Base-by-base conservation (phyloP, 441 rosid genomes). In the Sinapis alba region DNA sequence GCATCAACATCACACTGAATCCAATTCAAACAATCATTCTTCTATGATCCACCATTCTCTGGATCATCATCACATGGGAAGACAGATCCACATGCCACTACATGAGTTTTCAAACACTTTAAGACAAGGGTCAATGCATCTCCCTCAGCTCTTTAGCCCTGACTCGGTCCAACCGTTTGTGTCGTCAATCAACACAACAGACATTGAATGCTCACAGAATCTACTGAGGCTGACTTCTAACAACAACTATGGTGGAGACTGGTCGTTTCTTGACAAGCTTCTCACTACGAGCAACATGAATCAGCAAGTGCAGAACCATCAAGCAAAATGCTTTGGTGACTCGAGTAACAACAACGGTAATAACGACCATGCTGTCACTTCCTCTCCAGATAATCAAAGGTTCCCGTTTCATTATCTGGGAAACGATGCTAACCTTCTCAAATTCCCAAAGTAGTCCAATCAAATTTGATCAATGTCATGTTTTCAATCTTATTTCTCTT, bases 361-460 rank as follows among this genome's bases (percentile, higher is more conserved):
- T 62, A 64, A 71, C 8, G 65, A 72, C 5, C 65, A 65, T 36
- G 68, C 58, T 67, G 65, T 58, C 36, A 72, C 77, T 63, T 50
- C 21, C 1, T 47, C 67, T 65, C 12, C 73, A 68, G 79, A 62
- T 59, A 71, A 76, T 34, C 66, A 76, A 32, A 76, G 79, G 65
- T 80, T 80, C 79, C 83, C 83, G 4, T 75, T 80, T 76, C 83
- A 80, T 7, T 80, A 76, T 73, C 51, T 80, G 53, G 83, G 80
- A 32, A 75, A 72, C 51, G 77, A 80, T 43, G 68, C 77, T 54
- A 76, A 72, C 62, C 76, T 76, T 61, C 77, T 68, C 78, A 80
- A 80, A 64, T 80, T 79, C 69, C 66, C 80, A 28, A 80, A 76
- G 71, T 76, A 80, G 59, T 47, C 66, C 41, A 59, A 45, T 28